A percentile compares a stretch with the other conserved stretches of the same genome.
These are phyloP conservation scores for Penicillium malachiteum DNA, from an alignment of 495 filamentous ascomycete genomes.

Conservation along the genomic window DNA sequence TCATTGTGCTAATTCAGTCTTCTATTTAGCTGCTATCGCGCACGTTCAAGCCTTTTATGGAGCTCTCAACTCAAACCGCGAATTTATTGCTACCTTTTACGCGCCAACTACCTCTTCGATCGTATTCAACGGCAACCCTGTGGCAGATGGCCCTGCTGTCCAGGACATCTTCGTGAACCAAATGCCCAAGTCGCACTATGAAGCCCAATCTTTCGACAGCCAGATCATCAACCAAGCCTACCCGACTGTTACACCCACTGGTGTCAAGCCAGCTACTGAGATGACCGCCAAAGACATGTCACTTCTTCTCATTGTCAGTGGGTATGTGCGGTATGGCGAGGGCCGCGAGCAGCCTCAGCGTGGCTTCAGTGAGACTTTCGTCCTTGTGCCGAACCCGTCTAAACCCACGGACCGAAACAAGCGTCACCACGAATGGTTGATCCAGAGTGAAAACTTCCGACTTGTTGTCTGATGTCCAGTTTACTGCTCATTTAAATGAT, in stretches of 20 bases:
- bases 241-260: slow-evolving; percentile 38
- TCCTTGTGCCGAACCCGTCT: slow-evolving; percentile 74
- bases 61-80: slow-evolving; percentile 55
- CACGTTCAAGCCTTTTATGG: slow-evolving; percentile 55
- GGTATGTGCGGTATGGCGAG: slow-evolving; percentile 62
- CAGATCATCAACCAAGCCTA: slow-evolving; percentile 71
- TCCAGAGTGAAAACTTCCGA: slow-evolving; percentile 73
- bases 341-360: slow-evolving; percentile 53
- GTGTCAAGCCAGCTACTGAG: slow-evolving; percentile 34
- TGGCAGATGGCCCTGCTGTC: slow-evolving; percentile 55
- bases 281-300: slow-evolving; percentile 60
- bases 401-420: slow-evolving; percentile 38
- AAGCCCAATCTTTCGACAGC: slow-evolving; percentile 66
- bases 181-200: slow-evolving; percentile 61
- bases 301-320: slow-evolving; percentile 65
- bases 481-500: background rate
- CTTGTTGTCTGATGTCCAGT: slow-evolving; percentile 45
- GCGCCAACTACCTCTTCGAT: slow-evolving; percentile 51
- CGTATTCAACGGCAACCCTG: slow-evolving; percentile 63
- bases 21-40: slow-evolving; percentile 43
- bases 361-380: slow-evolving; percentile 72
- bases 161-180: slow-evolving; percentile 60
- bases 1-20: background rate
- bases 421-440: slow-evolving; percentile 58
- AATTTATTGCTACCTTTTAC: slow-evolving; percentile 58